Conservation (phyloP, 495 filamentous ascomycete species). For the Penicillium pancosmium region DNA sequence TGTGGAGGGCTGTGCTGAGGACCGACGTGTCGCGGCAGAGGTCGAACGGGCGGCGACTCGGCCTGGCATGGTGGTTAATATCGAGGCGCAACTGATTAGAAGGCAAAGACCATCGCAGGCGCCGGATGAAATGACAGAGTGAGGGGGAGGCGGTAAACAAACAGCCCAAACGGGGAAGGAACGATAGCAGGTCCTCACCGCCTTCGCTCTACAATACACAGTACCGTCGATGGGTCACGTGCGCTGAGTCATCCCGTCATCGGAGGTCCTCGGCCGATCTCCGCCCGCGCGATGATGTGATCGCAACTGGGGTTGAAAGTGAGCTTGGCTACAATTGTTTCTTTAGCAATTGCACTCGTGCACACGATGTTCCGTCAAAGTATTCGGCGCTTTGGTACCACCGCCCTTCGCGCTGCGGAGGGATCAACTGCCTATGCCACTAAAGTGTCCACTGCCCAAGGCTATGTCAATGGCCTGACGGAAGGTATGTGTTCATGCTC, state of each 20-base stretch:
- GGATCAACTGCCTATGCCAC: constrained; percentile 60
- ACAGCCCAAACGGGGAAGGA: constrained; percentile 49
- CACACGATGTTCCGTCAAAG: constrained; percentile 58
- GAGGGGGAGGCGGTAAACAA: constrained; percentile 45
- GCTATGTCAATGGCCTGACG: constrained; percentile 78
- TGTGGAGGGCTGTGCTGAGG: constrained; percentile 57
- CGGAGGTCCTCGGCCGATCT: constrained; percentile 21
- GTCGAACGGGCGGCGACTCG: constrained; percentile 60
- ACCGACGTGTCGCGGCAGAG: constrained; percentile 58
- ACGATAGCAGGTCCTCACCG: constrained; percentile 37
- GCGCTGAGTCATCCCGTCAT: constrained; percentile 20
- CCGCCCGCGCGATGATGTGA: constrained; percentile 11
- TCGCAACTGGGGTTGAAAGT: background rate
- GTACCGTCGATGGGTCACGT: background rate
- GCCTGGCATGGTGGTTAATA: constrained; percentile 57
- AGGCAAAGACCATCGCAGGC: constrained; percentile 31
- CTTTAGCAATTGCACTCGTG: constrained; percentile 14
- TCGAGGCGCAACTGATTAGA: constrained; percentile 24
- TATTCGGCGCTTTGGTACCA: constrained; percentile 58
- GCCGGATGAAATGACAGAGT: constrained; percentile 23
- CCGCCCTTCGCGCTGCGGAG: constrained; percentile 55
- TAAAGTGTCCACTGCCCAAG: constrained; percentile 79
- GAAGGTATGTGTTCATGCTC: constrained; percentile 63
- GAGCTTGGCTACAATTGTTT: constrained; percentile 3
- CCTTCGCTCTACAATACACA: too few species aligned